A percentile compares a stretch with the other conserved stretches of the same genome.
Evolutionary conservation across 2,329 filamentous ascomycete genomes (phyloP).

Genomic region (Polychaeton citri): DNA sequence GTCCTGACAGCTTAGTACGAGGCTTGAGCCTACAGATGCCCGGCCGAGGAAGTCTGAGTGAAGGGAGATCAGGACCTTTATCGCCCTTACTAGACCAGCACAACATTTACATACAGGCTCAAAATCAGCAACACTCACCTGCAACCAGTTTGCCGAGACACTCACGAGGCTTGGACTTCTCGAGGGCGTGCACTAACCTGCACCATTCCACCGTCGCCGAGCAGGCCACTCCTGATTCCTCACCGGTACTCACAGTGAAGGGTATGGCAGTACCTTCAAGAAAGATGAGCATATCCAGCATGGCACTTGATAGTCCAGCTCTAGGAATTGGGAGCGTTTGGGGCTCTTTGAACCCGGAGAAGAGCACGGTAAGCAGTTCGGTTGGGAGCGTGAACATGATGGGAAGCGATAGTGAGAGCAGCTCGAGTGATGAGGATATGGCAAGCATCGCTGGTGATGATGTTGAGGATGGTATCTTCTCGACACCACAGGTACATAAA

Average conservation of each 20-base stretch:
- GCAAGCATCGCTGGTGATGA: slow-evolving; percentile 36
- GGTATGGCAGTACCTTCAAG: slow-evolving; percentile 46
- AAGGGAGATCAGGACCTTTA: slow-evolving; percentile 6
- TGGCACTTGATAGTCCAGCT: slow-evolving; percentile 50
- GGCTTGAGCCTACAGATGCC: slow-evolving; percentile 62
- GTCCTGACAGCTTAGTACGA: slow-evolving; percentile 48
- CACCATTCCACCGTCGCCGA: slow-evolving; percentile 93
- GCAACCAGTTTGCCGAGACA: slow-evolving; percentile 78
- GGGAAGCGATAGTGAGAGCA: slow-evolving; percentile 64
- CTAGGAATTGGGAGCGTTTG: slow-evolving; percentile 25
- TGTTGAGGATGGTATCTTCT: slow-evolving; percentile 58
- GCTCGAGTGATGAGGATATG: slow-evolving; percentile 48
- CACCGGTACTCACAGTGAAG: slow-evolving; percentile 66
- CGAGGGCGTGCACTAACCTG: slow-evolving; percentile 80
- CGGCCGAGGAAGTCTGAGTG: slow-evolving; percentile 33
- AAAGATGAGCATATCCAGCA: slow-evolving; percentile 28
- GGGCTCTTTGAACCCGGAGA: slow-evolving; percentile 38
- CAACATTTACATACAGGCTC: slow-evolving; percentile 32
- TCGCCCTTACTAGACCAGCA: slow-evolving; percentile 18
- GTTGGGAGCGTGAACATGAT: slow-evolving; percentile 68
- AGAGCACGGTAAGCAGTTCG: slow-evolving; percentile 63
- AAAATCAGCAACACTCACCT: slow-evolving; percentile 47
- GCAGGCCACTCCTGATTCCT: slow-evolving; percentile 76
- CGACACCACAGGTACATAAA: slow-evolving; percentile 65
- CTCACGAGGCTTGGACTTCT: slow-evolving; percentile 85